phyloP scores from a whole-genome alignment of 257 asterid genomes.

The Misopates orontium region DNA sequence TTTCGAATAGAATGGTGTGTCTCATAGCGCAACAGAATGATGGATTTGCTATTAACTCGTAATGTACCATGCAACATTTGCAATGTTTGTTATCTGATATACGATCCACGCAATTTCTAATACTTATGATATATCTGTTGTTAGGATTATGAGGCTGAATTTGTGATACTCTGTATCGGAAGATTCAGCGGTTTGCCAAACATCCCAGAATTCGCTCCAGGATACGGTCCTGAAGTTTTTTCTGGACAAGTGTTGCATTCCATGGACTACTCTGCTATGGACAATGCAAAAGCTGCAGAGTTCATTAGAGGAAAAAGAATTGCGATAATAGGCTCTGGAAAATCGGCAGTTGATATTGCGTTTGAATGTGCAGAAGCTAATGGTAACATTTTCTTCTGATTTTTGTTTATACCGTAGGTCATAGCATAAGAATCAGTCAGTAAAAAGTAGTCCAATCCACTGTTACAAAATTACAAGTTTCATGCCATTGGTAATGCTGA shows the following conservation, averaged over 20 bases:
- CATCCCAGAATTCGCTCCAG: constrained; percentile 36
- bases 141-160: constrained; percentile 38
- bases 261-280: constrained; percentile 39
- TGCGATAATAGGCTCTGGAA: constrained; percentile 35
- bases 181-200: constrained; percentile 45
- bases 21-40: too few species aligned
- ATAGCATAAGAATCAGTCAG: not conserved
- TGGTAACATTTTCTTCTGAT: constrained; percentile 20
- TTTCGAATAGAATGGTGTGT: too few species aligned
- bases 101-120: too few species aligned
- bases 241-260: constrained; percentile 42
- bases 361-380: constrained; percentile 32
- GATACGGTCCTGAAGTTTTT: constrained; percentile 42
- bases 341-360: constrained; percentile 44
- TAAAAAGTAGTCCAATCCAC: too few species aligned
- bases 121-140: too few species aligned
- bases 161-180: constrained; percentile 44
- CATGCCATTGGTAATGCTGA: not conserved
- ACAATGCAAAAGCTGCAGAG: constrained; percentile 31
- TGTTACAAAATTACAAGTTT: too few species aligned
- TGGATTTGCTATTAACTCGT: too few species aligned
- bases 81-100: too few species aligned
- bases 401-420: not conserved
- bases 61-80: too few species aligned
- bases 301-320: constrained; percentile 40